Base-by-base conservation (phyloP, 257 asterid genomes). In the Fraxinus quadrangulata region DNA sequence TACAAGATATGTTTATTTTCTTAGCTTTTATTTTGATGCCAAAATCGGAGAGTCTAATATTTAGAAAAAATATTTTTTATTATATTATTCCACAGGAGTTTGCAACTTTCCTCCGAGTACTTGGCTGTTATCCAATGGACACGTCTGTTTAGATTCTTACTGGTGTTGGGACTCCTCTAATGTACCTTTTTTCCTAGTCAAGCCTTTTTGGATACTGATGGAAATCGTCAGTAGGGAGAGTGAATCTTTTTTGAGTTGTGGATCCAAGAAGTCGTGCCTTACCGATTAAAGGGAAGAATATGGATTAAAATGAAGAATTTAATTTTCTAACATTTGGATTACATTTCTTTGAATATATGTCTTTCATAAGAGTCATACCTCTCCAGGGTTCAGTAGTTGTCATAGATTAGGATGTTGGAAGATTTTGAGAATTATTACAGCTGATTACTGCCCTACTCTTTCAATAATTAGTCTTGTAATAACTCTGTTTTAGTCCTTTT, bases 41-140 rank as follows among this genome's bases (percentile, higher is more conserved):
- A n/a, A 54, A 54, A 54, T 54, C 0, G 24, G 26, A 51, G 24
- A n/a, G 65, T 54, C 26, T 19, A n/a, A 54, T 54, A 5, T 19
- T 5, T 54, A 6, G 5, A 4, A 19, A 16, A 49, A 40, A 16
- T n/a, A 2, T 24, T 6, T 40, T 16, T 11, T 14, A 30, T 30
- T 34, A 56, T 26, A 10, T 17, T 40, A 0, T 49, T 40, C 49
- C 14, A 6, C 75, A 78, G 85, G 83, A 75, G 49, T 78, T 75
- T 30, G 77, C 78, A 19, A 75, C 51, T n/a, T 82, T 68, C 40
- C 16, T 82, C 16, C 83, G 80, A 23, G 13, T 82, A 40, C 83
- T 82, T 47, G 85, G 85, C 28, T 75, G 85, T 70, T 82, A 82
- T 63, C 80, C 85, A 0, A 71, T 75, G 37, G 78, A 72, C 31